Evolutionary conservation across 768 basidiomycete species (phyloP).

Genomic region (Termitomyces sp.): DNA sequence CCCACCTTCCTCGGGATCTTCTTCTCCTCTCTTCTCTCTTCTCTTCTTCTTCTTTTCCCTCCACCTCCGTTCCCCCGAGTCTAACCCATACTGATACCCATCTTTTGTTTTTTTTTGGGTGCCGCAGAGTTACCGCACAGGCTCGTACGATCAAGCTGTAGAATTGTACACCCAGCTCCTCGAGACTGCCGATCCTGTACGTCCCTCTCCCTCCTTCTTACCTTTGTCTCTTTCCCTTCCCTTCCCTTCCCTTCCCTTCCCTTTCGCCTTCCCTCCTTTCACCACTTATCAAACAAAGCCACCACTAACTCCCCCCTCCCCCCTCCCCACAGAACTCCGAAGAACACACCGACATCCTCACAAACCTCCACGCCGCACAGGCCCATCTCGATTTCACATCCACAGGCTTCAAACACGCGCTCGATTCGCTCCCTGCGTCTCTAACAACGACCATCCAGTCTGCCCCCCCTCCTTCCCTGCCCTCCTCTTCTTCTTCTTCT

Average conservation of each 20-base stretch:
- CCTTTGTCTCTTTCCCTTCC: too few relatives aligned
- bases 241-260: too few relatives aligned
- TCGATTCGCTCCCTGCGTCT: conserved; percentile 58
- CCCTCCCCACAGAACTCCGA: conserved; percentile 83
- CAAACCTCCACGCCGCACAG: conserved; percentile 81
- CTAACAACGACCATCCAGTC: conserved; percentile 68
- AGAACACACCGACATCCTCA: conserved; percentile 84
- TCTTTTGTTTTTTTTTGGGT: too few relatives aligned
- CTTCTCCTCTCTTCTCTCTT: too few relatives aligned
- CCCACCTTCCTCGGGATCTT: too few relatives aligned
- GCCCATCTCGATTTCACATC: conserved; percentile 83
- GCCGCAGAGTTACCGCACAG: conserved; percentile 77
- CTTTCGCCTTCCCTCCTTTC: too few relatives aligned
- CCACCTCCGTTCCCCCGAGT: background rate
- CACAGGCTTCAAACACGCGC: conserved; percentile 60
- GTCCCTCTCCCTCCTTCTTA: too few relatives aligned
- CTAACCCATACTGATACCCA: too few relatives aligned
- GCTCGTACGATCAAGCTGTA: conserved; percentile 69
- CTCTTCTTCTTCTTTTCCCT: too few relatives aligned
- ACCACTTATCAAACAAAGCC: too few relatives aligned
- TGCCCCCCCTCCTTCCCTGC: conserved; percentile 28
- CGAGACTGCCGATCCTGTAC: conserved; percentile 68
- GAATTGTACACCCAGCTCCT: conserved; percentile 81
- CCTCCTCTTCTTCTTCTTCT: too few relatives aligned
- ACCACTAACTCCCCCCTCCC: too few relatives aligned